Percentiles rank a stretch among this genome's conserved stretches.
Evolutionary conservation across 2,329 filamentous ascomycete species (phyloP).

Genomic region (Ceratocystis alfenasii): DNA sequence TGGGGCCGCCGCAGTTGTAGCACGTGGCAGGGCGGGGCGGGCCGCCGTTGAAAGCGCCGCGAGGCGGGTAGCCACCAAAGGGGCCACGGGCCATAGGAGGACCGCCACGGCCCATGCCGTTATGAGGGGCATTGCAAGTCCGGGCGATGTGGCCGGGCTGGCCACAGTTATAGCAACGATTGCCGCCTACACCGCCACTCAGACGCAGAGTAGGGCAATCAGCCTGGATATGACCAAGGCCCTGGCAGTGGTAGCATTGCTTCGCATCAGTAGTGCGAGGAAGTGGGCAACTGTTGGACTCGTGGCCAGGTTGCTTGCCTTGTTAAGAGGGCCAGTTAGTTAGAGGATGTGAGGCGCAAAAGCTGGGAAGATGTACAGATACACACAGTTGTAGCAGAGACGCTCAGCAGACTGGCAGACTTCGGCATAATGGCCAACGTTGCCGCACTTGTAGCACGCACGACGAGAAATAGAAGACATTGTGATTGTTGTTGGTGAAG

Average conservation of each 20-base stretch:
- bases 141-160: conserved; percentile 86
- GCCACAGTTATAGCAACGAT: conserved; percentile 94
- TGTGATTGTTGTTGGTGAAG: conserved; percentile 27
- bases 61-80: conserved; percentile 45
- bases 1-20: conserved; percentile 73
- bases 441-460: conserved; percentile 74
- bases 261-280: conserved; percentile 96
- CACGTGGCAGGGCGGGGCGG: conserved; percentile 50
- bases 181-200: conserved; percentile 67
- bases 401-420: conserved; percentile 96
- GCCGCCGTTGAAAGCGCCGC: conserved; percentile 63
- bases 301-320: conserved; percentile 83
- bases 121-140: conserved; percentile 63
- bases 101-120: conserved; percentile 54
- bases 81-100: conserved; percentile 56
- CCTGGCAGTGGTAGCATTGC: conserved; percentile 99
- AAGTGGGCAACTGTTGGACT: conserved; percentile 94
- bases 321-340: conserved; percentile 29
- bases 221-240: conserved; percentile 93
- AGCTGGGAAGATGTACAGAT: background rate
- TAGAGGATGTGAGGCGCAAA: conserved; percentile 2
- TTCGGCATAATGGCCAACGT: conserved; percentile 71
- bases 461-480: conserved; percentile 75
- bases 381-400: conserved; percentile 97
- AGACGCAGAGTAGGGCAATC: conserved; percentile 95